Base-by-base conservation (phyloP, 208 protist species). In the Trypanosoma avium region DNA sequence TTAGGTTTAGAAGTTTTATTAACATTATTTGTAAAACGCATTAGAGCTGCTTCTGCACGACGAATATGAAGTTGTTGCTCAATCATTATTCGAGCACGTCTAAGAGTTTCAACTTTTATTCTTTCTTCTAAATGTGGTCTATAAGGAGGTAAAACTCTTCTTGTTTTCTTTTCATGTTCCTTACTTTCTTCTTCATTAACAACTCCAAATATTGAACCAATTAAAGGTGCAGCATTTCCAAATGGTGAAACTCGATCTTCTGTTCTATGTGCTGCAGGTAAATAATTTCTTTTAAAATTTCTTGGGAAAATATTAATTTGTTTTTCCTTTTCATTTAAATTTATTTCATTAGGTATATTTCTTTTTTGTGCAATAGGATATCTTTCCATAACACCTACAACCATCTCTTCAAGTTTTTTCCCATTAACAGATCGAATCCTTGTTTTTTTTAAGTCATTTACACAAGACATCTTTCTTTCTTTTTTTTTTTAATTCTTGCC, bases 41-140 rank as follows among this genome's bases (percentile, higher is more conserved):
- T 46, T 6, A 62, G 36, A 2, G 47, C 58, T 12, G 30, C 52
- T 32, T 67, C 65, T 3, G 12, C 49, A 1, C 47, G 43, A 36
- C 63, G 59, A 32, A 66, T 42, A 45, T 47, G 60, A 4, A 82
- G 48, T 56, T 73, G 67, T 19, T 60, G 52, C 45, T 64, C 65
- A 57, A 77, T 55, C 57, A 74, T 32, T 17, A 62, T 43, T 22
- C 59, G 58, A 17, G 70, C 59, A 15, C 71, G 64, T 22, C 67
- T 33, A 0, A 72, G 19, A 36, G 76, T 53, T 46, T 78, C 77
- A 21, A 54, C 43, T 15, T 49, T 26, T 21, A 82, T 60, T 12
- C 70, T 67, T 15, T 48, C 21, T 27, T 66, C 38, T 6, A 74
- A 42, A 29, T 71, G 46, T 17, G 43, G 4, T n/a, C n/a, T n/a